Evolutionary conservation across 176 grass and related monocot species (phyloP), one percentile per base, ranked within the genome.

Genomic region (Eleusine indica): DNA sequence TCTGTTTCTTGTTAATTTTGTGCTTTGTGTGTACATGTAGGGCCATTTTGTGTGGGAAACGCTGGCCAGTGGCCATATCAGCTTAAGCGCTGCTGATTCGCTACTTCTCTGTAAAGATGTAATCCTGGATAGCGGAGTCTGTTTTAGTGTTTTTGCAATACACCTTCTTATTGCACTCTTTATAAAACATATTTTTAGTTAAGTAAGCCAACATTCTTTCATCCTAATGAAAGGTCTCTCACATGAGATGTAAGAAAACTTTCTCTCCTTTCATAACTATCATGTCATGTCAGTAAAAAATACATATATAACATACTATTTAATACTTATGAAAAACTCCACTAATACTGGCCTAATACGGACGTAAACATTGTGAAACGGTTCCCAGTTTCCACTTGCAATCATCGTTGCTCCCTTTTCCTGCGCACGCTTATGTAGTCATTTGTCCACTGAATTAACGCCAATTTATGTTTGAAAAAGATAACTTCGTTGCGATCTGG

Each of bases 11-110:
- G 18, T 3, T 43, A 51, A 44, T 44, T 44, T 44, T 44, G 16
- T 44, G 46, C 9, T 83, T 28, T 25, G 25, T 58, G 17, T 68
- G 70, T 80, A 7, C n/a, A 48, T 0, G n/a, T 71, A 56, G 52
- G 3, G 21, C 22, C 64, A 53, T 87, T 70, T 77, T 87, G 41
- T 62, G 43, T 87, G 80, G 80, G n/a, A 32, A 21, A 19, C 54
- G 21, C 54, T 25, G 65, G 43, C 43, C 35, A 53, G 21, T 71
- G 10, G 32, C 63, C 79, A 80, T 30, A 52, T 14, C 54, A 51
- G 30, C 54, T 4, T 9, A 56, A 86, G 67, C 9, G 47, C 13
- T 52, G 76, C 14, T 73, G 68, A 30, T 80, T 9, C 25, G 25
- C 25, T 25, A 25, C 25, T 25, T 35, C 64, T 58, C 51, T 57